These are phyloP conservation scores for Globisporangium acanthophoron DNA, from an alignment of 352 stramenopile genomes.

Conservation along the genomic window DNA sequence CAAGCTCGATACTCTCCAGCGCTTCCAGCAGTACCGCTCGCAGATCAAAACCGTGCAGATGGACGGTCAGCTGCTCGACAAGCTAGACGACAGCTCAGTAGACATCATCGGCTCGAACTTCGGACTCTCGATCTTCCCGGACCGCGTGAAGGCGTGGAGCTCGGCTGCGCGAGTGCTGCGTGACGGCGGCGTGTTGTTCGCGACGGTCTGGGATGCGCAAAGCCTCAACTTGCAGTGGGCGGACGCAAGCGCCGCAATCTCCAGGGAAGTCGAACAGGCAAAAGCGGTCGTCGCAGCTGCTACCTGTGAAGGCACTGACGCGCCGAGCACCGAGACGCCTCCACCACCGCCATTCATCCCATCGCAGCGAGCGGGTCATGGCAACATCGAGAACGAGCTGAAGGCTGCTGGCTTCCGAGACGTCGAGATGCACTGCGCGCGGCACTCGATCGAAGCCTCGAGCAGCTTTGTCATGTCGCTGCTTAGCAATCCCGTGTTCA, in stretches of 20 bases:
- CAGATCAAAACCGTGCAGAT: constrained; percentile 32
- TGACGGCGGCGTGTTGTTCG: constrained; percentile 30
- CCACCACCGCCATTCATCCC: too few relatives aligned
- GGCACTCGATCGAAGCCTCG: too few relatives aligned
- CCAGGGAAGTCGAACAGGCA: too few relatives aligned
- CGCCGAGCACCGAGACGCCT: too few relatives aligned
- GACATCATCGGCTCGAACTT: constrained; percentile 42
- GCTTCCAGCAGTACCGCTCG: constrained; percentile 12
- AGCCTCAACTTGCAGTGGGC: constrained; percentile 33
- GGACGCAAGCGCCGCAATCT: constrained; percentile 2
- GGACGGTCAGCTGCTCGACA: constrained; percentile 28
- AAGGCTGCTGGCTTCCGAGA: too few relatives aligned
- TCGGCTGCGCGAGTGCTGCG: constrained; percentile 31
- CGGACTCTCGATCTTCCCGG: constrained; percentile 33
- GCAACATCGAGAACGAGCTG: too few relatives aligned
- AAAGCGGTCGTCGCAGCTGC: too few relatives aligned
- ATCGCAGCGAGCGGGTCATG: too few relatives aligned
- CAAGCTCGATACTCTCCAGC: constrained; percentile 14
- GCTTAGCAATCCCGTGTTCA: too few relatives aligned
- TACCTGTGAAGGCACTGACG: too few relatives aligned
- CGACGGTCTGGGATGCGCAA: constrained; percentile 32
- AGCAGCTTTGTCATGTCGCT: too few relatives aligned
- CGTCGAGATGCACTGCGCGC: too few relatives aligned
- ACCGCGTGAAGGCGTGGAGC: constrained; percentile 23
- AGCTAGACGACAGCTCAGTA: constrained; percentile 24